phyloP scores from a whole-genome alignment of 2,329 filamentous ascomycete species.

The Claviceps sp. region DNA sequence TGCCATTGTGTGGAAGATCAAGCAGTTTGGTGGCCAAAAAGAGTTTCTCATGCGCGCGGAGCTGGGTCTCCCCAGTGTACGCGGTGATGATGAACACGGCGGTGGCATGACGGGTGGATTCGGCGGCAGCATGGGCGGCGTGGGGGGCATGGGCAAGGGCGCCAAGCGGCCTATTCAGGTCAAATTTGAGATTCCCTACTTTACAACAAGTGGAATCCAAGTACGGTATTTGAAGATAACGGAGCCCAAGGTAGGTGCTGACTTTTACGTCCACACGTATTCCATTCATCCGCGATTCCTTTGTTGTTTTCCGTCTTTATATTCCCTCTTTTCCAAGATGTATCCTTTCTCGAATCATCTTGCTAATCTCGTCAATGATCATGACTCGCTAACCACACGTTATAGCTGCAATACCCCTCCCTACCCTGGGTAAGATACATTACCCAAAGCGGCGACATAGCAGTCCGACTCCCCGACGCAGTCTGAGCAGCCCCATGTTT shows the following conservation, averaged over 20 bases:
- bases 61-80: conserved; percentile 82
- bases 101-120: conserved; percentile 97
- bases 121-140: conserved; percentile 89
- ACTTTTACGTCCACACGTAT: neutral
- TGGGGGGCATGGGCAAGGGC: conserved; percentile 64
- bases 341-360: no score
- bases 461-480: conserved; percentile 84
- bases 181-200: conserved; percentile 99
- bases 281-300: neutral
- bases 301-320: no score
- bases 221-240: conserved; percentile 98
- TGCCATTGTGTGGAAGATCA: conserved; percentile 99
- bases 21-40: conserved; percentile 97
- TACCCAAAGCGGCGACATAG: conserved; percentile 93
- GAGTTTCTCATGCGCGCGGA: conserved; percentile 98
- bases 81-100: conserved; percentile 88
- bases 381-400: neutral
- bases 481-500: conserved; percentile 30
- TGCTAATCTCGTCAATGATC: no score
- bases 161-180: conserved; percentile 92
- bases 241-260: conserved; percentile 75
- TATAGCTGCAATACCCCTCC: conserved; percentile 89
- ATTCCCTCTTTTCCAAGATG: no score
- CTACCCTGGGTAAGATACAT: conserved; percentile 98
- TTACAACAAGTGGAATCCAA: conserved; percentile 98